Base-by-base conservation (phyloP, 805 yeast genomes). In the Saccharomyces jurei region DNA sequence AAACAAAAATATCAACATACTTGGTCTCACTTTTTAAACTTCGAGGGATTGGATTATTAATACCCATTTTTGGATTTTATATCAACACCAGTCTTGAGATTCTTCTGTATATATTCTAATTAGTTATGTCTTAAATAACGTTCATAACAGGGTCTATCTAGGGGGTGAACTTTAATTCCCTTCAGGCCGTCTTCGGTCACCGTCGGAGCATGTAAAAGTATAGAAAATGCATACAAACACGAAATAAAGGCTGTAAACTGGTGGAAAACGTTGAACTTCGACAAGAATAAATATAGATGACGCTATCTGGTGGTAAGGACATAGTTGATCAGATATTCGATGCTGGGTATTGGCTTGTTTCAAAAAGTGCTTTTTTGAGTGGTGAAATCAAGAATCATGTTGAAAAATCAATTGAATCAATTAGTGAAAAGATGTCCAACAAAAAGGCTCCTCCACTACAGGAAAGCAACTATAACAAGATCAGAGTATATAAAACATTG, bases 11-110 rank as follows among this genome's bases (percentile, higher is more conserved):
- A 21, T 21, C 21, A 8, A 82, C 91, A 60, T 81, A 85, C 89
- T 80, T 85, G 52, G 91, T 80, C 74, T 94, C 98, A 70, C 84
- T 82, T 64, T 82, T 83, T 65, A 92, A 78, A 64, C 91, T 84
- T 71, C 94, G 79, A 54, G 99, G 98, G 57, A 94, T 79, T 27
- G 98, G 98, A 79, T 94, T 94, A 74, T 91, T 94, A 68, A 92
- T 76, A 52, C 88, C 89, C 87, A 84, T 82, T 21, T 31, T 49
- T 53, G 14, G 47, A 48, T 41, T 41, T 44, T 8, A 13, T 8
- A 29, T 25, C 48, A n/a, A 25, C 13, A 17, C 50, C 17, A 28
- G 8, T 21, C 25, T 48, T 8, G 13, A 28, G 10, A 14, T 4
- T 21, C 10, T 13, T 46, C 6, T 3, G n/a, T 46, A 8, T 46